phyloP scores from a whole-genome alignment of 1,139 yeast species.

The Hyphopichia khmerensis region DNA sequence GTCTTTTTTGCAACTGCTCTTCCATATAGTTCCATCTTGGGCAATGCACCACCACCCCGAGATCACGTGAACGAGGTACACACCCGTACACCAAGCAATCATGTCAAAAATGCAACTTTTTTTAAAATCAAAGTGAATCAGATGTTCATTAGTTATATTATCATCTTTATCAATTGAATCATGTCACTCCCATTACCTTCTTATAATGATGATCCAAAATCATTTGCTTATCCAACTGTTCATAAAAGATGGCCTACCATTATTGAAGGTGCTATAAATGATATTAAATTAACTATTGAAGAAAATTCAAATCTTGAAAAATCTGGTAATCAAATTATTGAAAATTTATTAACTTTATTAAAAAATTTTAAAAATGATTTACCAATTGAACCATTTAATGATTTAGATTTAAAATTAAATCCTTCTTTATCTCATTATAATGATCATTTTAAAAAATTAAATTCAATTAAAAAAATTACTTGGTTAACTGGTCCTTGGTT shows the following conservation, averaged over 20 bases:
- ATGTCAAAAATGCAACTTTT: too few relatives aligned
- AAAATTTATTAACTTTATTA: slow-evolving; percentile 40
- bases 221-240: slow-evolving; percentile 83
- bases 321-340: slow-evolving; percentile 32
- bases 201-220: slow-evolving; percentile 63
- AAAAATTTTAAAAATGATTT: slow-evolving; percentile 38
- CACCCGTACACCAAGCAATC: neutral
- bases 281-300: slow-evolving; percentile 33
- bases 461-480: slow-evolving; percentile 32
- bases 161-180: too few relatives aligned
- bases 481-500: slow-evolving; percentile 97
- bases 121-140: too few relatives aligned
- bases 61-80: too few relatives aligned
- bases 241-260: slow-evolving; percentile 87
- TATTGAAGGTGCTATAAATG: slow-evolving; percentile 64
- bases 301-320: slow-evolving; percentile 14
- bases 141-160: too few relatives aligned
- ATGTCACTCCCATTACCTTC: slow-evolving; percentile 33
- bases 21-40: too few relatives aligned
- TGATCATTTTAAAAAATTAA: slow-evolving; percentile 33
- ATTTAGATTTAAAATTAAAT: slow-evolving; percentile 35
- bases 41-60: too few relatives aligned
- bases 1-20: too few relatives aligned
- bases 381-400: slow-evolving; percentile 41
- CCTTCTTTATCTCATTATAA: slow-evolving; percentile 53